Base-by-base conservation (phyloP, 129 eudicot species). In the Tagetes erecta region DNA sequence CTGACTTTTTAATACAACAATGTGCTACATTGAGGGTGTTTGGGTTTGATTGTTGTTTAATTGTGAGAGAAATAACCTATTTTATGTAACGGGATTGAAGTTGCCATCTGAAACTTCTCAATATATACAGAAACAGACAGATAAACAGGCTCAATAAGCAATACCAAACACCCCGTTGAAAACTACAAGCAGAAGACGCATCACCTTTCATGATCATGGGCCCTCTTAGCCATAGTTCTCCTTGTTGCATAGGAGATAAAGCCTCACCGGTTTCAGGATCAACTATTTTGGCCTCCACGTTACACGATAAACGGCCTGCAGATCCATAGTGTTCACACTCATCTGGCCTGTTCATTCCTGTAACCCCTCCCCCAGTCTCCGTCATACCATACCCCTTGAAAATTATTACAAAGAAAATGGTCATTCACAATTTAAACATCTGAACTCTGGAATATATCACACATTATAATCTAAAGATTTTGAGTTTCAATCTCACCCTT, bases 201-300 rank as follows among this genome's bases (percentile, higher is more conserved):
- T 76, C 63, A 94, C 99, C 99, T 87, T 94, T 91, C 99, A 94
- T 94, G 73, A 94, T 64, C 67, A 55, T 70, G 37, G 99, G 99
- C 34, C 96, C 99, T 59, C 88, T 82, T 41, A 94, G 49, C 99
- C 99, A 94, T 5, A 94, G 75, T 75, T 94, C 96, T 14, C 99
- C 99, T 76, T 83, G 83, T 50, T 84, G 87, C 65, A 86, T 89
- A 5, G 97, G 97, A 76, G 87, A 83, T 68, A 94, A 83, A 71
- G 88, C 85, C 79, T 88, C 83, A 41, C 93, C 93, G 53, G 84
- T 88, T 62, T 74, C 84, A 10, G 99, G 97, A 74, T 91, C 94
- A 71, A 94, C 97, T 64, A 91, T 91, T 77, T 83, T 94, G 53
- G 99, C 99, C 83, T 91, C 89, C 63, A 84, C 63, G 57, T 80